Evolutionary conservation across 768 basidiomycete species (phyloP).

Genomic region (Clitopilus hobsonii): DNA sequence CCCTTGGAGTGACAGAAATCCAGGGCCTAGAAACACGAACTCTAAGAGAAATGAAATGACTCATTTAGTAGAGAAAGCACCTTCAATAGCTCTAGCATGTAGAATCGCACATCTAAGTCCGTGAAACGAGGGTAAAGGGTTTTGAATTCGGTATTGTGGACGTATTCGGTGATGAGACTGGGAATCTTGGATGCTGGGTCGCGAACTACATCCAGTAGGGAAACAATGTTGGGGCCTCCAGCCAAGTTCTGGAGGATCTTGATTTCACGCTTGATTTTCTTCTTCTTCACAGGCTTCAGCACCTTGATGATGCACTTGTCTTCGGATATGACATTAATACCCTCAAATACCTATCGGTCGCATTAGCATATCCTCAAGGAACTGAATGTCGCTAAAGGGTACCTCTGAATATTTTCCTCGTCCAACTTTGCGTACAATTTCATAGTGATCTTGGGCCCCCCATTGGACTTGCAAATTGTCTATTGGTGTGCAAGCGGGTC

Average conservation of each 20-base stretch:
- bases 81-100: constrained; percentile 96
- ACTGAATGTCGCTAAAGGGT: constrained; percentile 38
- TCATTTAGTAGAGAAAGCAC: constrained; percentile 26
- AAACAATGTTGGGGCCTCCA: constrained; percentile 93
- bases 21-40: constrained; percentile 56
- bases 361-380: constrained; percentile 78
- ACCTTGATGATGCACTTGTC: constrained; percentile 99
- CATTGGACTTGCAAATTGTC: constrained; percentile 97
- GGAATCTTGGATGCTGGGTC: constrained; percentile 97
- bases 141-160: constrained; percentile 98
- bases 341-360: constrained; percentile 75
- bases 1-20: constrained; percentile 98
- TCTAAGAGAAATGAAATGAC: neutral
- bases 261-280: constrained; percentile 99
- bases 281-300: constrained; percentile 98
- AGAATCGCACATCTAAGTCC: constrained; percentile 93
- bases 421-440: constrained; percentile 95
- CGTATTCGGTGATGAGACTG: constrained; percentile 94
- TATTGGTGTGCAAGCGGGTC: constrained; percentile 26
- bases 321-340: constrained; percentile 84
- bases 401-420: constrained; percentile 96
- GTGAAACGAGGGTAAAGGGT: constrained; percentile 92
- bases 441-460: constrained; percentile 96
- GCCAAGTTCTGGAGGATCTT: constrained; percentile 97
- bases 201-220: constrained; percentile 90